Base-by-base conservation (phyloP, 2,329 filamentous ascomycete genomes). In the Aspergillus awamori region DNA sequence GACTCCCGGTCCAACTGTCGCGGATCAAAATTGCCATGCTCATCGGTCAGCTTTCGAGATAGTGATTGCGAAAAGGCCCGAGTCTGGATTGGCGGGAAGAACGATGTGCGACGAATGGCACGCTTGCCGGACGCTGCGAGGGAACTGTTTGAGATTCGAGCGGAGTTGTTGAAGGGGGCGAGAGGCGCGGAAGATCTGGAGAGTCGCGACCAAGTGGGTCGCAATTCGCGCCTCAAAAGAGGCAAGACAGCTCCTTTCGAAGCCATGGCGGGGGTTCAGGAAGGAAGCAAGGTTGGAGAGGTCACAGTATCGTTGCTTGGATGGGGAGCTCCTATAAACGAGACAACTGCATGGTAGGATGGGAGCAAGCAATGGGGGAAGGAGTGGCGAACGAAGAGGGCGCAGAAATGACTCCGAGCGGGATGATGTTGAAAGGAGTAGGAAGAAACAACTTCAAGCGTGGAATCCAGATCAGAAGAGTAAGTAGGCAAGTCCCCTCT, bases 1-100 rank as follows among this genome's bases (percentile, higher is more conserved):
- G 87, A 90, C 77, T 98, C 95, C 66, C 95, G 89, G 66, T 98
- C 94, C 60, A 93, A 82, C 58, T 82, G 77, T 22, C 75, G 74
- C 8, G 89, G 89, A 72, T 93, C 88, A 69, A 92, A 91, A 59
- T 80, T 72, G 38, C 86, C 85, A 59, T 86, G 81, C 26, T 76
- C 73, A 60, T 81, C 78, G 55, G 80, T 79, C 59, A 81, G 72
- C 56, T 71, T 71, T 47, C 76, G 74, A 53, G 70, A 72, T 43
- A 75, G 59, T 52, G 80, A 79, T 47, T 77, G 74, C 28, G 82
- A 83, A 67, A 84, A 82, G 1, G 75, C 65, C 57, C 80, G 76
- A 63, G 70, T 72, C 62, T 80, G 79, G 24, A 49, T 57, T 22
- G 59, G 59, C 11, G 63, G 53, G 54, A 72, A 69, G n/a, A 70